These are phyloP conservation scores for Pilobolus umbonatus DNA, from an alignment of 192 early-diverging fungal species.

Conservation along the genomic window DNA sequence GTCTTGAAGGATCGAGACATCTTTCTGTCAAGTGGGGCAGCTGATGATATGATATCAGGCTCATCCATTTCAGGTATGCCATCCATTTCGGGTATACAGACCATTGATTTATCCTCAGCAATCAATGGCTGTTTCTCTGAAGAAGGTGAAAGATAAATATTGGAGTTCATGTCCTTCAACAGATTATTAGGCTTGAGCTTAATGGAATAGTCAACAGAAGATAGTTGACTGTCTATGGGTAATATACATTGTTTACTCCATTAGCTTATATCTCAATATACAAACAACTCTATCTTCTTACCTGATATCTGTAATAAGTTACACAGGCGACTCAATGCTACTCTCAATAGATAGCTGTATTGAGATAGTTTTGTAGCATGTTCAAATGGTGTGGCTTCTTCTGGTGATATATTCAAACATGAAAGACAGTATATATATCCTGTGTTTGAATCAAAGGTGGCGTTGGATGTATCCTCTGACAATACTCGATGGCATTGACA, in stretches of 20 bases:
- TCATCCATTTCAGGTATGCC: constrained; percentile 5
- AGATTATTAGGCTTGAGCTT: constrained; percentile 8
- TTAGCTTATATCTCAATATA: not conserved
- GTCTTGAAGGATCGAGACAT: constrained; percentile 29
- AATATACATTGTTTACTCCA: not conserved
- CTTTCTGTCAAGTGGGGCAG: constrained; percentile 14
- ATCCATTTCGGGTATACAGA: too few species aligned
- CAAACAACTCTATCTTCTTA: not conserved
- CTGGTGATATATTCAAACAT: constrained; percentile 9
- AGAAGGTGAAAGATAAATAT: not conserved
- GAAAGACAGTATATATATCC: constrained; percentile 10
- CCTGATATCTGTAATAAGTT: constrained; percentile 52
- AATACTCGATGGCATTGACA: constrained; percentile 48
- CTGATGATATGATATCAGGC: constrained; percentile 14
- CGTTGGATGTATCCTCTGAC: constrained; percentile 22
- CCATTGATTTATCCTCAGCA: too few species aligned
- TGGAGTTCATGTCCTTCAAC: not conserved
- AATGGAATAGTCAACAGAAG: constrained; percentile 18
- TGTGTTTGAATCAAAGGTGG: constrained; percentile 12
- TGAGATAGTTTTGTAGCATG: constrained; percentile 84
- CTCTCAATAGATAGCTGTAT: constrained; percentile 84
- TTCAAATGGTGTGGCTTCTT: constrained; percentile 46
- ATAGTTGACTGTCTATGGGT: constrained; percentile 21
- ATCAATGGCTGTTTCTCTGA: constrained; percentile 21
- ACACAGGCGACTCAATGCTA: constrained; percentile 79